These are phyloP conservation scores for Trichosporon sp. DNA, from an alignment of 1,284 basidiomycete genomes.

Conservation along the genomic window DNA sequence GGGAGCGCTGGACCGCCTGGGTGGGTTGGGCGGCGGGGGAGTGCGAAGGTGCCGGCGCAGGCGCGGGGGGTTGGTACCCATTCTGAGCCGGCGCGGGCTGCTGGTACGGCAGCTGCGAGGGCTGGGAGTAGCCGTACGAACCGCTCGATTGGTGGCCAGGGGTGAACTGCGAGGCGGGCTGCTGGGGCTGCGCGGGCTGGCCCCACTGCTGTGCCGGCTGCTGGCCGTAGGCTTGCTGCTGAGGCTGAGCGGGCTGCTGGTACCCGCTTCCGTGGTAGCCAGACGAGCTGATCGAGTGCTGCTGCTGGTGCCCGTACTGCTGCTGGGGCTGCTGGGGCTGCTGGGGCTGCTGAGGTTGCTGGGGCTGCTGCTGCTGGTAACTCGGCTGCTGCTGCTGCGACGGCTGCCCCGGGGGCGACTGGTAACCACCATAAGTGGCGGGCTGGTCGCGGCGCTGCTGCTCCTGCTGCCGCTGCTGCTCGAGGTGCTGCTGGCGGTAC, in stretches of 20 bases:
- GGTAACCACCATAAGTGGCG: slow-evolving; percentile 27
- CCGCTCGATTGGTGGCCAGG: slow-evolving; percentile 40
- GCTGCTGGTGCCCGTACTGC: slow-evolving; percentile 16
- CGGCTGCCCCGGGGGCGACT: slow-evolving; percentile 23
- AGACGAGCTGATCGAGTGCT: slow-evolving; percentile 22
- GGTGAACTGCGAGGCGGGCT: slow-evolving; percentile 39
- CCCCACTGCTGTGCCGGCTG: slow-evolving; percentile 30
- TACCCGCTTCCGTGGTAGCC: slow-evolving; percentile 7
- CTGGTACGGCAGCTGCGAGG: not conserved
- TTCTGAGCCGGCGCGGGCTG: no score
- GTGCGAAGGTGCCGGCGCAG: not conserved
- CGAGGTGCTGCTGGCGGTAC: slow-evolving; percentile 55
- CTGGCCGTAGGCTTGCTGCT: slow-evolving; percentile 22
- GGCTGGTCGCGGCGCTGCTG: slow-evolving; percentile 42
- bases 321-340: slow-evolving; percentile 30
- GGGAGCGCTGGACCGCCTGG: slow-evolving; percentile 35
- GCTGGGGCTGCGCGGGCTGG: slow-evolving; percentile 24
- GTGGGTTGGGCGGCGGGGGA: not conserved
- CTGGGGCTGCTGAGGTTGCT: slow-evolving; percentile 26
- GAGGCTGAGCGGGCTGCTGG: slow-evolving; percentile 8
- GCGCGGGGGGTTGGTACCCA: no score
- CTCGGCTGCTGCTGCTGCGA: no score
- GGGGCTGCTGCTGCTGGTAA: slow-evolving; percentile 26
- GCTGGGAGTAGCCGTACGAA: slow-evolving; percentile 11
- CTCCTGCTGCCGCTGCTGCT: slow-evolving; percentile 46